Percentiles rank a stretch among this genome's conserved stretches.
Evolutionary conservation across 345 rosid species (phyloP).

Genomic region (Sisymbrium irio): DNA sequence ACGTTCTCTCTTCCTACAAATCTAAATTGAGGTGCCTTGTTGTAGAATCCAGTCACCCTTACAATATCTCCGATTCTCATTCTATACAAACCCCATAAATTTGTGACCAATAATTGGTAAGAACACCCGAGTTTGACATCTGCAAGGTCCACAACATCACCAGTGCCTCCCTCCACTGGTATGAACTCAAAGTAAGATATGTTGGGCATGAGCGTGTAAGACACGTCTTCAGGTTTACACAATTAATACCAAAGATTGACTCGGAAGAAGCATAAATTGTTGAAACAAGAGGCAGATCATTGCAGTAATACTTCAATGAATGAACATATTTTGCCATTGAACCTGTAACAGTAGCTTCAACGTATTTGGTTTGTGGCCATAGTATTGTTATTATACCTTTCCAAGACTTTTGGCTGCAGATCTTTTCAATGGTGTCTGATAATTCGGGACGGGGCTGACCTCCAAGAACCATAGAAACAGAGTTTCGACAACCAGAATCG

Average conservation of each 20-base stretch:
- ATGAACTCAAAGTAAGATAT: constrained; percentile 72
- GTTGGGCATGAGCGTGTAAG: constrained; percentile 64
- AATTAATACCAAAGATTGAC: constrained; percentile 55
- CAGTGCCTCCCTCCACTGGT: constrained; percentile 29
- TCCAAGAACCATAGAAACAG: constrained; percentile 36
- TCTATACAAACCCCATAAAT: constrained; percentile 46
- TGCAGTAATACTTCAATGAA: constrained; percentile 51
- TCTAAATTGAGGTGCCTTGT: not conserved
- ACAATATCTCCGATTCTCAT: not conserved
- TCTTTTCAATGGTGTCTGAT: constrained; percentile 38
- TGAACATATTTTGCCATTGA: constrained; percentile 65
- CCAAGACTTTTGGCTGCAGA: constrained; percentile 49
- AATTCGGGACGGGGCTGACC: constrained; percentile 36
- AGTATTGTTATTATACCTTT: constrained; percentile 58
- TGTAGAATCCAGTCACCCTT: not conserved
- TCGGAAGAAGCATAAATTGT: constrained; percentile 50
- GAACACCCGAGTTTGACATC: constrained; percentile 55
- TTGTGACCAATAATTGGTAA: constrained; percentile 64
- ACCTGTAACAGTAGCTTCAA: constrained; percentile 57
- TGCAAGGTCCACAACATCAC: constrained; percentile 45
- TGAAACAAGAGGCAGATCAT: constrained; percentile 57
- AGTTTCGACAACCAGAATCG: constrained; percentile 40
- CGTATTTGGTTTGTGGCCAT: constrained; percentile 60
- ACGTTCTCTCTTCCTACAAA: not conserved
- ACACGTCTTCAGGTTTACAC: constrained; percentile 51